phyloP scores from a whole-genome alignment of 2,329 filamentous ascomycete species.

The Xylariaceae sp. region DNA sequence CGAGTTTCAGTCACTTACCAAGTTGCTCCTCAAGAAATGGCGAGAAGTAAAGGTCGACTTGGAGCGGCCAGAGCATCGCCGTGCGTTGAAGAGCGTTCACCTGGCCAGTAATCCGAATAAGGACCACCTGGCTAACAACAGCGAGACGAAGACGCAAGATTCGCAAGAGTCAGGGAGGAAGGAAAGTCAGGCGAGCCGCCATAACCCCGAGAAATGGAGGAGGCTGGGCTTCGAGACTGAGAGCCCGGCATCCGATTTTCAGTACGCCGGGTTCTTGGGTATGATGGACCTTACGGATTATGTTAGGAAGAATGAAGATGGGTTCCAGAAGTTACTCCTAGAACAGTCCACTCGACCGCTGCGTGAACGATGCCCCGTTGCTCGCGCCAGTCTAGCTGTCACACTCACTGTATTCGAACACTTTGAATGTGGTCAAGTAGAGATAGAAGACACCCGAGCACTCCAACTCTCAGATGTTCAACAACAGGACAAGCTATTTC shows the following conservation, averaged over 20 bases:
- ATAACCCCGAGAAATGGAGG: slow-evolving; percentile 90
- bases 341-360: slow-evolving; percentile 76
- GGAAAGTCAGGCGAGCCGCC: slow-evolving; percentile 64
- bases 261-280: slow-evolving; percentile 79
- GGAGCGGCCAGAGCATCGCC: slow-evolving; percentile 81
- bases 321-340: slow-evolving; percentile 84
- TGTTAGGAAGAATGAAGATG: slow-evolving; percentile 85
- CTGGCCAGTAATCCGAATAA: slow-evolving; percentile 67
- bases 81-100: slow-evolving; percentile 81
- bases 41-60: slow-evolving; percentile 78
- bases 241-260: slow-evolving; percentile 81
- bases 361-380: slow-evolving; percentile 77
- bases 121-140: slow-evolving; percentile 25
- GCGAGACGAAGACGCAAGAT: slow-evolving; percentile 36
- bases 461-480: slow-evolving; percentile 73
- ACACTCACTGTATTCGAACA: slow-evolving; percentile 90
- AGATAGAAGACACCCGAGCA: slow-evolving; percentile 71
- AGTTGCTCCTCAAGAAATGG: slow-evolving; percentile 84
- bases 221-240: slow-evolving; percentile 88
- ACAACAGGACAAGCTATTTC: slow-evolving; percentile 82
- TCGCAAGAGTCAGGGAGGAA: slow-evolving; percentile 45
- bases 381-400: slow-evolving; percentile 78
- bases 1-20: slow-evolving; percentile 90
- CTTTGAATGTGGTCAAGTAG: slow-evolving; percentile 85
- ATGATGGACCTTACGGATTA: slow-evolving; percentile 98